A percentile compares a stretch with the other conserved stretches of the same genome.
These are phyloP conservation scores for Ustilago sp. DNA, from an alignment of 1,284 basidiomycete genomes.

Conservation along the genomic window DNA sequence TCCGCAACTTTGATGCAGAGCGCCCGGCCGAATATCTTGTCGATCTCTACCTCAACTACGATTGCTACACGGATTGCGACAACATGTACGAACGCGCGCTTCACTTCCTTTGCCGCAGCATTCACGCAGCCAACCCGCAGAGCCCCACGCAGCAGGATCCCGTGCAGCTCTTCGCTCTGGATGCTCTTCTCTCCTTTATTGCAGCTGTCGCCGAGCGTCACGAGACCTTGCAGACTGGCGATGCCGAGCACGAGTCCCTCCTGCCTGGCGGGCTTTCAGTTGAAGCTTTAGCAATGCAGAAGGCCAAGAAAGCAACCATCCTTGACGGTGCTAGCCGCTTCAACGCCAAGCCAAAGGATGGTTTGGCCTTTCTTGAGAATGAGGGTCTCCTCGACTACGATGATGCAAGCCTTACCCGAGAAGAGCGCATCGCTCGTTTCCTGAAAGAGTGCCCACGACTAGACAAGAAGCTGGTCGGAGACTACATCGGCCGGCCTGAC, in stretches of 20 bases:
- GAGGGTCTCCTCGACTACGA: slow-evolving; percentile 75
- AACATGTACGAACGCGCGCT: slow-evolving; percentile 93
- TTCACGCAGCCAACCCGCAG: slow-evolving; percentile 73
- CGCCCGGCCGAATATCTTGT: slow-evolving; percentile 84
- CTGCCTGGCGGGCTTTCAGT: slow-evolving; percentile 70
- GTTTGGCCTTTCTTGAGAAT: slow-evolving; percentile 78
- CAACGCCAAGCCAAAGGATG: slow-evolving; percentile 94
- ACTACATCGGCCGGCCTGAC: slow-evolving; percentile 90
- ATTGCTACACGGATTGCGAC: slow-evolving; percentile 95
- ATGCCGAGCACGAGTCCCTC: slow-evolving; percentile 16
- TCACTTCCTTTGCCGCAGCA: slow-evolving; percentile 78
- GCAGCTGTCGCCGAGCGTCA: slow-evolving; percentile 87
- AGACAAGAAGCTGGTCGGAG: slow-evolving; percentile 93
- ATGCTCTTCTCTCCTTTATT: slow-evolving; percentile 87
- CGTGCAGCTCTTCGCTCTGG: slow-evolving; percentile 88
- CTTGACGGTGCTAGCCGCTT: slow-evolving; percentile 87
- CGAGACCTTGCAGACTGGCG: slow-evolving; percentile 73
- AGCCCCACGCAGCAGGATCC: slow-evolving; percentile 82
- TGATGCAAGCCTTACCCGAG: slow-evolving; percentile 66
- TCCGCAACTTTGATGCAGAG: slow-evolving; percentile 71
- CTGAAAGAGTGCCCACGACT: slow-evolving; percentile 85
- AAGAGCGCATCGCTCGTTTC: slow-evolving; percentile 76
- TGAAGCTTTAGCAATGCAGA: slow-evolving; percentile 78
- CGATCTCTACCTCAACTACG: slow-evolving; percentile 94
- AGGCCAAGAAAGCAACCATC: slow-evolving; percentile 87